These are phyloP conservation scores for Boletus sensibilis DNA, from an alignment of 768 basidiomycete genomes.

Conservation along the genomic window DNA sequence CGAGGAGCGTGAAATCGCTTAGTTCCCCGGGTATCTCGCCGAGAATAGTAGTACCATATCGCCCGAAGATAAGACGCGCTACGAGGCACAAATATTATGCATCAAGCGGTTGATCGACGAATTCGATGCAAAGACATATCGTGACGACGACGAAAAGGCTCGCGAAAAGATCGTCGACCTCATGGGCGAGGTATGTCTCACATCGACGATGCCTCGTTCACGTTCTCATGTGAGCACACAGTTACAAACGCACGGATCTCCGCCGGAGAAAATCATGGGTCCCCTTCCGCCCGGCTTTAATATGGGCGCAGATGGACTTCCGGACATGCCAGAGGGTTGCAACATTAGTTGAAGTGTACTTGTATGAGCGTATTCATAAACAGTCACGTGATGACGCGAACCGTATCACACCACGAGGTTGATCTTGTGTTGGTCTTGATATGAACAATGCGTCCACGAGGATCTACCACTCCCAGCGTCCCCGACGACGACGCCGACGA, in stretches of 20 bases:
- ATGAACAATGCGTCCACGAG: constrained; percentile 20
- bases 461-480: constrained; percentile 6
- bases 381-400: constrained; percentile 14
- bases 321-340: constrained; percentile 39
- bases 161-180: constrained; percentile 55
- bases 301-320: constrained; percentile 54
- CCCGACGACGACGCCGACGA: background rate
- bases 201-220: background rate
- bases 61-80: constrained; percentile 59
- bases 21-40: constrained; percentile 79
- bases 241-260: constrained; percentile 74
- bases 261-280: constrained; percentile 82
- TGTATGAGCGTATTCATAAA: background rate
- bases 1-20: constrained; percentile 14
- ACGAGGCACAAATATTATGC: constrained; percentile 55
- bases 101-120: constrained; percentile 58
- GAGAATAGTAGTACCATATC: constrained; percentile 54
- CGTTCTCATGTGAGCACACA: background rate
- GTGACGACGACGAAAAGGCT: constrained; percentile 50
- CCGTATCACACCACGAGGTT: background rate
- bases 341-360: constrained; percentile 7
- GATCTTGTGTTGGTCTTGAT: constrained; percentile 6
- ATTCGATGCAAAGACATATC: constrained; percentile 63
- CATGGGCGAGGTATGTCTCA: constrained; percentile 64
- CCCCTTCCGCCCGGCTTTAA: constrained; percentile 70